A percentile compares a stretch with the other conserved stretches of the same genome.
Evolutionary conservation across 495 filamentous ascomycete genomes (phyloP).

Genomic region (Lasiosphaeria ovina): DNA sequence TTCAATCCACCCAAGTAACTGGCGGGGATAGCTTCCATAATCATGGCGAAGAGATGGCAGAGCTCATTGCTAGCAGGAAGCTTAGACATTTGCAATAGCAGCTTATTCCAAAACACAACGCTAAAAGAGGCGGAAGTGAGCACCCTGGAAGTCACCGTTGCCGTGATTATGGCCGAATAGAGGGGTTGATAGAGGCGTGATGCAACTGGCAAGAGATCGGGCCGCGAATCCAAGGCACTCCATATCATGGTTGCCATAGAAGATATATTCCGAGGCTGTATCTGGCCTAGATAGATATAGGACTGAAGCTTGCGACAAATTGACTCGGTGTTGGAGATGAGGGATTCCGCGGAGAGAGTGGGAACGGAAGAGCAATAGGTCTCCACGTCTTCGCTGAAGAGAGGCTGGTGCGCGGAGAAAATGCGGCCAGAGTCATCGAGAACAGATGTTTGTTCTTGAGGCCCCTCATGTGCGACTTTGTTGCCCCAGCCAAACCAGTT

Average conservation of each 20-base stretch:
- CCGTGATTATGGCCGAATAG: constrained; percentile 20
- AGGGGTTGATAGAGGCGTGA: constrained; percentile 13
- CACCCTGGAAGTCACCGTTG: constrained; percentile 17
- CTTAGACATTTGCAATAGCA: constrained; percentile 17
- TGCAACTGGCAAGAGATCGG: background rate
- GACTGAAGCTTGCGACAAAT: constrained; percentile 16
- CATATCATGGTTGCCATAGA: constrained; percentile 13
- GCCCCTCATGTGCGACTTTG: background rate
- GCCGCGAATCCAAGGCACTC: constrained; percentile 15
- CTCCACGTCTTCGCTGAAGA: constrained; percentile 7
- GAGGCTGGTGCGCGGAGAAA: background rate
- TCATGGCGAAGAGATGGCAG: constrained; percentile 16
- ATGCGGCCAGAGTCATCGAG: background rate
- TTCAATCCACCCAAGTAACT: background rate
- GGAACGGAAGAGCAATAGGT: constrained; percentile 7
- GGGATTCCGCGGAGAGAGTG: constrained; percentile 2
- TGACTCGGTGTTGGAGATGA: constrained; percentile 7
- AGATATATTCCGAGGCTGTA: constrained; percentile 10
- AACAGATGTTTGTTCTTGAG: background rate
- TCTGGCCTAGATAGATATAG: no score
- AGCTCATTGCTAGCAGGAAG: constrained; percentile 18
- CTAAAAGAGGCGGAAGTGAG: constrained; percentile 15
- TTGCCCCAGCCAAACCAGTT: background rate
- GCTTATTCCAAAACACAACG: constrained; percentile 16
- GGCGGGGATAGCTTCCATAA: constrained; percentile 15